Evolutionary conservation across 805 yeast genomes (phyloP), one percentile per base, ranked within the genome.

Genomic region (Candida montana): DNA sequence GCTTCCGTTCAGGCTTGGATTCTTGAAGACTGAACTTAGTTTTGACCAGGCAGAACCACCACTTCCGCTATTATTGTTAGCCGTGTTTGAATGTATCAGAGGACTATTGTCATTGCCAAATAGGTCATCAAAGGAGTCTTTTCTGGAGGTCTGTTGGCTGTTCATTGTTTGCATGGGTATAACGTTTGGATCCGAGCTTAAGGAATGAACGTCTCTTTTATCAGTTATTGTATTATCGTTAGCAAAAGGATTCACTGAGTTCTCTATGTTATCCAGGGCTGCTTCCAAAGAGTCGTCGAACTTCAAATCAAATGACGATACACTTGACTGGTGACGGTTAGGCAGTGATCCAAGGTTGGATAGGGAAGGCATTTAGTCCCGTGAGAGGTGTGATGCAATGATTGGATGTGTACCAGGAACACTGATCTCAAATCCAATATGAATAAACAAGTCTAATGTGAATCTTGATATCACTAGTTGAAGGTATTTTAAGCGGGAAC

Each of bases 281-380:
- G 77, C 77, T 52, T 80, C 84, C 44, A 81, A 65, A 10, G 83
- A 77, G 48, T 68, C 71, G 55, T 82, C 88, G 54, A 83, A 75
- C 50, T 70, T 71, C 49, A 75, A 73, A 50, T 82, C 88, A 52
- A 81, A 70, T 11, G 77, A 66, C 35, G 74, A 73, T 24, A 54
- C 50, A 40, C 69, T 66, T 39, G 50, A 47, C 36, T 54, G 55
- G 37, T 55, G 52, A 31, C 44, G 47, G 21, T 41, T 39, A 10
- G 52, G 40, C 28, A 44, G 47, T 34, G 52, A 26, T 39, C 40
- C 42, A 31, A 32, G 37, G 15, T 40, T 47, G 31, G 52, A 33
- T 15, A 39, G 37, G 13, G 39, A 39, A 32, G 59, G 54, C 59
- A 54, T 54, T 42, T 49, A 47, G 32, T n/a, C 30, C 30, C 13